Conservation (phyloP, 805 yeast species). For the Candida parachauliodes region DNA sequence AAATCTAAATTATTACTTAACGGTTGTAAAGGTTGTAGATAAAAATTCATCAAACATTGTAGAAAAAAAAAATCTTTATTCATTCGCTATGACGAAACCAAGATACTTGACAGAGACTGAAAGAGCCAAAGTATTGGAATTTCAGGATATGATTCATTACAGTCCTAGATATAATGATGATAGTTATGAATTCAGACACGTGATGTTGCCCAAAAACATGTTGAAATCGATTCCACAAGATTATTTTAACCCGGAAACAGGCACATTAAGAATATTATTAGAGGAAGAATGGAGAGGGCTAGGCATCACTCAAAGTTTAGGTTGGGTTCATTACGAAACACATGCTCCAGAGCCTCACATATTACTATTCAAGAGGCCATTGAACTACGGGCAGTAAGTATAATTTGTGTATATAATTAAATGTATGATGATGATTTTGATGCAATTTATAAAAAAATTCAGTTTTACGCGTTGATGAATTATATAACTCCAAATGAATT, state of each 20-base stretch:
- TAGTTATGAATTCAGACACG: slow-evolving; percentile 90
- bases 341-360: slow-evolving; percentile 99
- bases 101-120: slow-evolving; percentile 81
- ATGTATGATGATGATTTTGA: not conserved
- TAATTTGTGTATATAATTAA: not conserved
- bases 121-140: slow-evolving; percentile 81
- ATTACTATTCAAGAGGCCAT: slow-evolving; percentile 69
- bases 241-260: slow-evolving; percentile 89
- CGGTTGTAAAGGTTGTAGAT: slow-evolving; percentile 65
- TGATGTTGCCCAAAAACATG: slow-evolving; percentile 94
- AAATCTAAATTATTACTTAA: slow-evolving; percentile 52
- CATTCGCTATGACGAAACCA: slow-evolving; percentile 39
- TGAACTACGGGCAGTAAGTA: slow-evolving; percentile 44
- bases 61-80: not conserved
- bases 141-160: slow-evolving; percentile 91
- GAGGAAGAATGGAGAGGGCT: slow-evolving; percentile 99
- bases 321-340: slow-evolving; percentile 97
- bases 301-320: slow-evolving; percentile 94
- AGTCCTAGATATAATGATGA: slow-evolving; percentile 93
- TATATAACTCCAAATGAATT: slow-evolving; percentile 26
- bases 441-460: not conserved
- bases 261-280: slow-evolving; percentile 81
- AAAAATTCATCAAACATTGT: not conserved
- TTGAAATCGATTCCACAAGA: slow-evolving; percentile 90
- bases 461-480: not conserved